Evolutionary conservation across 2,329 filamentous ascomycete genomes (phyloP).

Genomic region (Neurospora sp.): DNA sequence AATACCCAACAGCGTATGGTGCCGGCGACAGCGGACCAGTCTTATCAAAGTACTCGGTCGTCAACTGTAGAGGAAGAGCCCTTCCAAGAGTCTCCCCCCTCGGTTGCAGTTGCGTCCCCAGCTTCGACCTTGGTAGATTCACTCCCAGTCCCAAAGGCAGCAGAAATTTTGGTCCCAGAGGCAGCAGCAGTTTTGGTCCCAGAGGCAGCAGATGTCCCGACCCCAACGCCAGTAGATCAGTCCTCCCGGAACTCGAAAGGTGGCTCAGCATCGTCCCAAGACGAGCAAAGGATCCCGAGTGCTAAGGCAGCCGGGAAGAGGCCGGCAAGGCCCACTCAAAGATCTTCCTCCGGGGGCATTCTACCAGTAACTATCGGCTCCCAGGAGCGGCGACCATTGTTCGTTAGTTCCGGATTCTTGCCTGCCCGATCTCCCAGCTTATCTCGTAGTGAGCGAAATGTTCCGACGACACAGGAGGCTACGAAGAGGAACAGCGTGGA

Average conservation of each 20-base stretch:
- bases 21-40: background rate
- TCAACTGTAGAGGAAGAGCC: background rate
- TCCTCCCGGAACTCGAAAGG: conserved; percentile 5
- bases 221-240: conserved; percentile 1
- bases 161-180: background rate
- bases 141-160: background rate
- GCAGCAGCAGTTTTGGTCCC: background rate
- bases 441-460: background rate
- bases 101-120: background rate
- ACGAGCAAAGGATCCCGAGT: conserved; percentile 21
- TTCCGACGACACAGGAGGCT: background rate
- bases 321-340: conserved; percentile 20
- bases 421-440: background rate
- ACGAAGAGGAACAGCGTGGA: background rate
- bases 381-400: conserved; percentile 1
- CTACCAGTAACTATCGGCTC: conserved; percentile 1
- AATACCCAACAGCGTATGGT: conserved; percentile 10
- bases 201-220: background rate
- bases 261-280: conserved; percentile 4
- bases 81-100: background rate
- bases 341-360: conserved; percentile 5
- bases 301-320: conserved; percentile 41
- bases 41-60: background rate
- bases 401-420: background rate
- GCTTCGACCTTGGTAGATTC: background rate